Conservation (phyloP, 768 basidiomycete genomes). For the Saitozyma podzolica region DNA sequence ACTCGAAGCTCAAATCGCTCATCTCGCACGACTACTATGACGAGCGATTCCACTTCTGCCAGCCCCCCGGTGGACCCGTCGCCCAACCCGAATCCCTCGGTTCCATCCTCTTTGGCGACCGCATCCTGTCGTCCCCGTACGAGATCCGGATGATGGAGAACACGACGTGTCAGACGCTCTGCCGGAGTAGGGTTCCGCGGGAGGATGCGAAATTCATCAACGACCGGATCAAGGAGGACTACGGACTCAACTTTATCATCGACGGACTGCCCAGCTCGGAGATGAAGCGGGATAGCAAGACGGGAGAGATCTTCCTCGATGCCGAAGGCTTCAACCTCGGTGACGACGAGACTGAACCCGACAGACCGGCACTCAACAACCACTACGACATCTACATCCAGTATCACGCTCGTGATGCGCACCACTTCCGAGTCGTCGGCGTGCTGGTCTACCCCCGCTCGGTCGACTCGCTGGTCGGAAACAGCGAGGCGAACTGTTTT, state of each 20-base stretch:
- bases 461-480: slow-evolving; percentile 36
- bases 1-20: slow-evolving; percentile 48
- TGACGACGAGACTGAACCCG: slow-evolving; percentile 62
- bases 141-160: slow-evolving; percentile 82
- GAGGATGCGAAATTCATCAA: slow-evolving; percentile 87
- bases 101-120: slow-evolving; percentile 93
- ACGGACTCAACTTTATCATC: slow-evolving; percentile 90
- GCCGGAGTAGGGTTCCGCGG: slow-evolving; percentile 62
- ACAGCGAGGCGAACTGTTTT: slow-evolving; percentile 33
- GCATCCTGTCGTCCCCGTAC: slow-evolving; percentile 88
- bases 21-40: slow-evolving; percentile 87
- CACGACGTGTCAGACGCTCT: slow-evolving; percentile 71
- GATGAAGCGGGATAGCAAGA: slow-evolving; percentile 78
- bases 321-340: slow-evolving; percentile 78
- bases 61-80: slow-evolving; percentile 66
- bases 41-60: slow-evolving; percentile 77
- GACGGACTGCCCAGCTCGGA: slow-evolving; percentile 93
- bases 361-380: slow-evolving; percentile 76
- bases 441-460: slow-evolving; percentile 69
- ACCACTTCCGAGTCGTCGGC: slow-evolving; percentile 81
- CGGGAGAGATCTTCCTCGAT: slow-evolving; percentile 84
- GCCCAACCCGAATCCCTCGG: slow-evolving; percentile 76
- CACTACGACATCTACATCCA: slow-evolving; percentile 69
- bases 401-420: slow-evolving; percentile 71
- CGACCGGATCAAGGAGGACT: slow-evolving; percentile 84